Conservation (phyloP, 2,329 filamentous ascomycete species). For the Colletotrichum sp. region DNA sequence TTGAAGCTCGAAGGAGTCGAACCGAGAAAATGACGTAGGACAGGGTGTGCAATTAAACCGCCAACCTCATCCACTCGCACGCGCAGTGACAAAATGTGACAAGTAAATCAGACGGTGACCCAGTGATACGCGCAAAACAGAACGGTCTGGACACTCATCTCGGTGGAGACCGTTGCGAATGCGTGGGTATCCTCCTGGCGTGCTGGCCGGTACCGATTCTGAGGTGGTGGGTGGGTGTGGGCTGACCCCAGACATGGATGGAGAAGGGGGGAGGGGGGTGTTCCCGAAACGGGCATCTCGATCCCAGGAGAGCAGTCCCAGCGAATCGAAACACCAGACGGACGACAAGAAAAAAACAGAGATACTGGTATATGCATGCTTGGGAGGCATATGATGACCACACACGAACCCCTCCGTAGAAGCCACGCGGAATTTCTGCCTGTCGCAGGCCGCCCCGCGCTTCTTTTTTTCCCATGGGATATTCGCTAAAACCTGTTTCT, state of each 20-base stretch:
- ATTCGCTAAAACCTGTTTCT: not conserved
- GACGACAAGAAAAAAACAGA: not conserved
- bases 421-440: not conserved
- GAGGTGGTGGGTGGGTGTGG: not conserved
- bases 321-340: not conserved
- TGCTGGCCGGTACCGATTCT: not conserved
- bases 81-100: not conserved
- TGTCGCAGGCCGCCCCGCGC: not conserved
- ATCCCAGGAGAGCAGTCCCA: not conserved
- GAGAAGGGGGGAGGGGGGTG: not conserved
- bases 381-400: not conserved
- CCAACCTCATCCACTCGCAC: not conserved
- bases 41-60: not conserved
- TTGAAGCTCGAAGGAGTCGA: not conserved
- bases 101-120: not conserved
- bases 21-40: slow-evolving; percentile 1
- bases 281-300: slow-evolving; percentile 18
- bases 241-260: slow-evolving; percentile 3
- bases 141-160: slow-evolving; percentile 10
- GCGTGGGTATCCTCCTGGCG: not conserved
- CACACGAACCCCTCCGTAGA: not conserved
- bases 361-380: not conserved
- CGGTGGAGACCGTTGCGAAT: not conserved
- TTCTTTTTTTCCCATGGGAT: not conserved
- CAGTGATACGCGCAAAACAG: not conserved